phyloP scores from a whole-genome alignment of 768 basidiomycete species.

The Flagelloscypha sp. region DNA sequence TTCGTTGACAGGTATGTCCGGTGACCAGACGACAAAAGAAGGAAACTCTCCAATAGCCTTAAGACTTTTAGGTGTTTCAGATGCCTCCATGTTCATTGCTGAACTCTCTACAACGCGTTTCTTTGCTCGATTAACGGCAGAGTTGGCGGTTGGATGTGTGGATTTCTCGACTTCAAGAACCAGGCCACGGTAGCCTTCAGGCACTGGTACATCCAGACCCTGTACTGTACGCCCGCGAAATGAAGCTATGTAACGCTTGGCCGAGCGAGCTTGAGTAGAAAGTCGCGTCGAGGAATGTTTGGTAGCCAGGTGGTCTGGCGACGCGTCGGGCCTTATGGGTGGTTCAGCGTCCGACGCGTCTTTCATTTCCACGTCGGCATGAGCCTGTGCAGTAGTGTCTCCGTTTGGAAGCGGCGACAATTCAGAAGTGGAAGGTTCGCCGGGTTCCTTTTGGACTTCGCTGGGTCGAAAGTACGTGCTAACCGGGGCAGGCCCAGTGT shows the following conservation, averaged over 20 bases:
- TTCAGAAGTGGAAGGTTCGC: slow-evolving; percentile 16
- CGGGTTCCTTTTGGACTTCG: slow-evolving; percentile 22
- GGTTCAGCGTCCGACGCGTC: too few species aligned
- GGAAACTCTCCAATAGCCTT: slow-evolving; percentile 48
- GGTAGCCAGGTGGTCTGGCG: slow-evolving; percentile 3
- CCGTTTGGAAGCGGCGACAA: slow-evolving; percentile 1
- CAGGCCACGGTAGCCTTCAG: slow-evolving; percentile 60
- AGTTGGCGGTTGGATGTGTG: slow-evolving; percentile 8
- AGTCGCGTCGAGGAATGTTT: slow-evolving; percentile 5
- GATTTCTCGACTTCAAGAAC: slow-evolving; percentile 34
- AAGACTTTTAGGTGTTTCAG: slow-evolving; percentile 25
- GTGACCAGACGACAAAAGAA: slow-evolving; percentile 67
- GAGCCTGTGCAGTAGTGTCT: slow-evolving; percentile 4
- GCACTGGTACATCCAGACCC: slow-evolving; percentile 53
- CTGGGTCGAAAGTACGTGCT: slow-evolving; percentile 65
- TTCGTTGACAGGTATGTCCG: slow-evolving; percentile 64
- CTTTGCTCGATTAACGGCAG: slow-evolving; percentile 10
- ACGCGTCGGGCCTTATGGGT: too few species aligned
- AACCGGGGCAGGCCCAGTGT: slow-evolving; percentile 64
- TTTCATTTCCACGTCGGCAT: too few species aligned
- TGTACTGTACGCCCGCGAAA: slow-evolving; percentile 75
- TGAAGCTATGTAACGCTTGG: slow-evolving; percentile 45
- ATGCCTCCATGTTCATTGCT: slow-evolving; percentile 12
- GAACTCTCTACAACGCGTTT: slow-evolving; percentile 8
- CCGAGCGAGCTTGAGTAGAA: slow-evolving; percentile 7